Evolutionary conservation across 139 green algal genomes (phyloP).

Genomic region (Tetratostichococcus sp.): DNA sequence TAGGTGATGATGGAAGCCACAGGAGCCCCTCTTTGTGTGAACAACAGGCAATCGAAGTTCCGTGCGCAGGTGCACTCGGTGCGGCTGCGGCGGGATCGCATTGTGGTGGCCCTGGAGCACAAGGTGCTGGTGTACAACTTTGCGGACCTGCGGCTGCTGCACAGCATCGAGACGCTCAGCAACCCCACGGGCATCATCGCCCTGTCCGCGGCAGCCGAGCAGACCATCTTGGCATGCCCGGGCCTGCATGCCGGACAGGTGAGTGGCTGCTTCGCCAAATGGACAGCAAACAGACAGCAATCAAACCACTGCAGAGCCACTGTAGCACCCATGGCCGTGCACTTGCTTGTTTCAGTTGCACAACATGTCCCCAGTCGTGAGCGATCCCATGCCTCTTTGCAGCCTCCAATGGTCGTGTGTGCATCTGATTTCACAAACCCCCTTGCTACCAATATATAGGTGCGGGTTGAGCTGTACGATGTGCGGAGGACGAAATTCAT

Average conservation of each 20-base stretch:
- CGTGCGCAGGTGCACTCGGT: conserved; percentile 78
- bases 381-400: neutral
- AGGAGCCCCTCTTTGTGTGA: too few relatives aligned
- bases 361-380: too few relatives aligned
- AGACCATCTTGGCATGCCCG: conserved; percentile 88
- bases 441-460: too few relatives aligned
- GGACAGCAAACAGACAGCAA: too few relatives aligned
- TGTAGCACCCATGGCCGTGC: neutral
- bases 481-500: conserved; percentile 85
- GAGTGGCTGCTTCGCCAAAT: too few relatives aligned
- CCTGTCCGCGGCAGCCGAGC: conserved; percentile 70
- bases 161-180: conserved; percentile 84
- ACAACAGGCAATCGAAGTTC: too few relatives aligned
- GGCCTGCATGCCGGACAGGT: conserved; percentile 87
- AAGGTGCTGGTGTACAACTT: conserved; percentile 96
- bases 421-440: too few relatives aligned
- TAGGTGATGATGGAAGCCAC: too few relatives aligned
- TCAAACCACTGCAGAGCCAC: too few relatives aligned
- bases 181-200: conserved; percentile 83
- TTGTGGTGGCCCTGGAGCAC: conserved; percentile 93
- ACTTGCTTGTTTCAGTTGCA: neutral
- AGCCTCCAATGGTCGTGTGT: too few relatives aligned
- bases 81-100: conserved; percentile 78
- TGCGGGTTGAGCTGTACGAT: conserved; percentile 94
- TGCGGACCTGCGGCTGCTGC: conserved; percentile 84